Conservation (phyloP, 1,139 yeast genomes). For the Hanseniaspora sp. region DNA sequence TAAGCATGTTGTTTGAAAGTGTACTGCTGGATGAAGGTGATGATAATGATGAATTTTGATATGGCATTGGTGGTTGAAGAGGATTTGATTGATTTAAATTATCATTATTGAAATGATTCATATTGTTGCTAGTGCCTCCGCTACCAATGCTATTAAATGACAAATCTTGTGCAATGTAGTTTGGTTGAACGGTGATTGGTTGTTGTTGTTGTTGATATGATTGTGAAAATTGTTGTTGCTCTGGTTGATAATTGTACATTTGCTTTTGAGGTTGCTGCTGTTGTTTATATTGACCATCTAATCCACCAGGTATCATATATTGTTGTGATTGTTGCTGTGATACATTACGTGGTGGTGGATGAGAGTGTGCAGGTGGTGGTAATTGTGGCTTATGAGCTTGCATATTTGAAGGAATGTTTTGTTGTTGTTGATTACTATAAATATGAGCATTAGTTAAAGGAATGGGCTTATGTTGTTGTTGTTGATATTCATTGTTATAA, state of each 20-base stretch:
- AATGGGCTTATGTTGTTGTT: slow-evolving; percentile 1
- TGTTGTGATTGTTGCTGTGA: slow-evolving; percentile 2
- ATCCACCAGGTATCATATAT: slow-evolving; percentile 11
- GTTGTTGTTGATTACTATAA: slow-evolving; percentile 1
- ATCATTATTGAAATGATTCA: neutral
- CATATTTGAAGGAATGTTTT: neutral
- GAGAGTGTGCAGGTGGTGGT: neutral
- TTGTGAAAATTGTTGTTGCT: slow-evolving; percentile 15
- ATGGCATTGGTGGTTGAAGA: slow-evolving; percentile 3
- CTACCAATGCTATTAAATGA: slow-evolving; percentile 7
- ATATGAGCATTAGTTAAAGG: slow-evolving; percentile 1
- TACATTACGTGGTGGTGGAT: neutral
- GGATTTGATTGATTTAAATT: neutral
- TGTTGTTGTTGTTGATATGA: slow-evolving; percentile 4
- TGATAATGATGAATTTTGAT: neutral
- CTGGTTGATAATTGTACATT: slow-evolving; percentile 4
- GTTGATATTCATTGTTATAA: neutral
- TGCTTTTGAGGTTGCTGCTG: neutral
- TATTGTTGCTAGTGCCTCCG: neutral
- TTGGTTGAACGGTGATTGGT: neutral
- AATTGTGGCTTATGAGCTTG: neutral
- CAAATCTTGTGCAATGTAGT: slow-evolving; percentile 10
- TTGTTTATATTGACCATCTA: neutral
- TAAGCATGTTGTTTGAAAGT: slow-evolving; percentile 3
- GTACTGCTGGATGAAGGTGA: slow-evolving; percentile 13